Evolutionary conservation across 2,329 filamentous ascomycete species (phyloP), one percentile per base, ranked within the genome.

Genomic region (Cyanodermella asteris): DNA sequence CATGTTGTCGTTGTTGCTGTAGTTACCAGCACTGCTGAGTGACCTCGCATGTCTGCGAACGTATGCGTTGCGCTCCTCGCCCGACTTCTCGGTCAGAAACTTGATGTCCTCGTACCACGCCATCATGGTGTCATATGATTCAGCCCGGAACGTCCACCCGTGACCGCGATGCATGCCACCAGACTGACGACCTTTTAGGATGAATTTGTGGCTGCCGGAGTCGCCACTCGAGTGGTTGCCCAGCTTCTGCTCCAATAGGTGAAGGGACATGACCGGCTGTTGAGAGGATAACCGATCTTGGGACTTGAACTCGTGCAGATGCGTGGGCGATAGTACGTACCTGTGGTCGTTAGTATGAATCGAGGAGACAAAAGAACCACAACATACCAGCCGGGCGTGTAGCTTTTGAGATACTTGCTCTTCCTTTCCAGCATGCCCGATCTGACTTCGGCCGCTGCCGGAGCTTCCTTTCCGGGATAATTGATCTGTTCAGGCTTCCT

Each of bases 241-340:
- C 29, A 97, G 62, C 46, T 91, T 93, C 50, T 94, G 87, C 38
- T 94, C 87, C 5, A 76, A 76, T 15, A 97, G 64, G 44, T 87
- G 91, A 28, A 97, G 60, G 20, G 87, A 94, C 84, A 97, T 93
- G 44, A 94, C 68, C 1, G 87, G 87, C 19, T 76, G 72, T 49
- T 87, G 78, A 31, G 66, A 61, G 38, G 61, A 60, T 34, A 72
- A 74, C 46, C 84, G 82, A 51, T 94, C 84, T 36, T 81, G 80
- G n/a, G 81, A 91, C 47, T 91, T 93, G 64, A 94, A 97, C 51
- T 97, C 87, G 53, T 97, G 87, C 13, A 97, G 63, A 50, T 97
- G 87, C 28, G 87, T 94, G 10, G 87, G 78, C 38, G 87, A 91
- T 37, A 97, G 58, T 23, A 94, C 81, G 48, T 93, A 93, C 78